Evolutionary conservation across 495 filamentous ascomycete species (phyloP), one percentile per base, ranked within the genome.

Genomic region (Cercophora scortea): DNA sequence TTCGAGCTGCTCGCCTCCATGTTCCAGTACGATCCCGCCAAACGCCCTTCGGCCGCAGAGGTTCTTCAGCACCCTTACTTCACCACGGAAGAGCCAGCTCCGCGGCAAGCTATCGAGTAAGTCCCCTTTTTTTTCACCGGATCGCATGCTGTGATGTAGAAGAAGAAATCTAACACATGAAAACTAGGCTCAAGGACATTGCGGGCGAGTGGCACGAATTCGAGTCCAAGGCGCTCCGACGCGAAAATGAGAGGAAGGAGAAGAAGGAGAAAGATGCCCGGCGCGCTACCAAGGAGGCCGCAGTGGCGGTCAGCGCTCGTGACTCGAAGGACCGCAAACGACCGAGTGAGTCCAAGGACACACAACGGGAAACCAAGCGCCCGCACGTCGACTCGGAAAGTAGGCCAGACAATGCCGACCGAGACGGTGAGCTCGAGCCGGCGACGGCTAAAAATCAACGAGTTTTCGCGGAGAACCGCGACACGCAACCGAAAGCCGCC

Each of bases 161-260:
- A 25, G 25, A 2, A 25, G 25, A 25, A 25, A 25, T 2, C 25
- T 25, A 25, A 25, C 25, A 5, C 25, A 2, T 25, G 25, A 25
- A 8, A 19, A 39, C 32, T 48, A 94, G 89, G 59, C 77, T 99
- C 51, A 80, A 85, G 54, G 78, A 88, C 55, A 78, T 97, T 18
- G 80, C 90, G 62, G 94, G 94, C 40, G 94, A 99, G 58, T 99
- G 94, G 94, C 94, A 99, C 60, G 94, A 99, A 63, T 96, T 96
- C 63, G 94, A 99, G 74, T 94, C 88, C 18, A 99, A 99, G 74
- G 90, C 91, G 16, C 76, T 94, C 13, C 82, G 94, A 40, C 92
- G 91, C 58, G 91, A 95, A 65, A 90, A 87, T 59, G 91, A 95
- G 65, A 83, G 78, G 56, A 79, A 81, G 53, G 83, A 88, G 46